Evolutionary conservation across 768 basidiomycete genomes (phyloP), one percentile per base, ranked within the genome.

Genomic region (Russula compacta): DNA sequence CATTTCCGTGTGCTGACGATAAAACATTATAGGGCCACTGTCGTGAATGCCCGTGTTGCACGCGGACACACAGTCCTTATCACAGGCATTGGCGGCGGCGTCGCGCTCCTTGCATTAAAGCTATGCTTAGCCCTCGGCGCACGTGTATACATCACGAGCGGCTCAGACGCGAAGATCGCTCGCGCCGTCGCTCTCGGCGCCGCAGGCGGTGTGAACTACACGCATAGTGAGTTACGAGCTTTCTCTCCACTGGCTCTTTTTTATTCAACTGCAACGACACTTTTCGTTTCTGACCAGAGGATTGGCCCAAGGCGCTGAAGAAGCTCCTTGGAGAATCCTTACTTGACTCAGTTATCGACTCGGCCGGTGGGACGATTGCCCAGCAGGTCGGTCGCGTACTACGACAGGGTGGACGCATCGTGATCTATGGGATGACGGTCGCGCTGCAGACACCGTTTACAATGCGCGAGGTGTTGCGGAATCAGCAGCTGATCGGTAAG

Each of bases 61-160:
- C 67, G 73, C 14, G 88, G 83, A 7, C 82, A 92, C 39, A 86
- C 85, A 56, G 78, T 94, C 43, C 80, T 93, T 48, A 85, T 94
- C 60, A 89, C 88, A 0, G 89, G 89, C 17, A 82, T 88, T 47
- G 89, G 90, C 24, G 91, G 91, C 19, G 91, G 92, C 12, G 92
- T 94, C 42, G 92, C 92, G 0, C 76, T 93, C 33, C 67, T 83
- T 43, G 84, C 87, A 0, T 72, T 92, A 61, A 90, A 94, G 70
- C 71, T 92, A 9, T 87, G 84, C 69, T 67, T 91, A 4, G 89
- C 87, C 0, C 79, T 78, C 56, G 87, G 91, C 33, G 86, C 88
- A 1, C 80, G 80, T 38, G 89, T 92, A n/a, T 93, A 85, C 70
- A 89, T 92, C 24, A 89, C 92, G 4, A 89, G 87, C 63, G 81